A percentile compares a stretch with the other conserved stretches of the same genome.
These are phyloP conservation scores for Vaccinium macrocarpon DNA, from an alignment of 148 eudicot species.

Conservation along the genomic window DNA sequence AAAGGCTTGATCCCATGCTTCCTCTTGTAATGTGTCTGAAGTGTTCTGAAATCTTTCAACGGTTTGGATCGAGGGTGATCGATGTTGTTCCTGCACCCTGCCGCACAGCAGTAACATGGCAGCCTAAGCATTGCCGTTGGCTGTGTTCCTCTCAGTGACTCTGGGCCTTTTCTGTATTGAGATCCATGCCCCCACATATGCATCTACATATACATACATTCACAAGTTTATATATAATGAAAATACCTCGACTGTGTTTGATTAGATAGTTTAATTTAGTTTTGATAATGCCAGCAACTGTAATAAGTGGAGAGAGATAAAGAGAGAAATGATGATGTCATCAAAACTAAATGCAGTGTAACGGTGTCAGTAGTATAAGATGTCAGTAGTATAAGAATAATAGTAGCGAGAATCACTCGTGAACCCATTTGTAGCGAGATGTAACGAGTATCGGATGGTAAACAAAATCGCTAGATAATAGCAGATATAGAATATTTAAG, in stretches of 20 bases:
- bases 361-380: background rate
- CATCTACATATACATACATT: slow-evolving; percentile 38
- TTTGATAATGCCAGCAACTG: too few species aligned
- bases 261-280: too few species aligned
- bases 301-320: too few species aligned
- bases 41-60: slow-evolving; percentile 73
- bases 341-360: too few species aligned
- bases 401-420: background rate
- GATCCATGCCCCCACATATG: slow-evolving; percentile 96
- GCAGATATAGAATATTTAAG: too few species aligned
- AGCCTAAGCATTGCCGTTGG: slow-evolving; percentile 84
- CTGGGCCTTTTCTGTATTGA: slow-evolving; percentile 77
- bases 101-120: slow-evolving; percentile 77
- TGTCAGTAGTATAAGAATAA: background rate
- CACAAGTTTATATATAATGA: background rate
- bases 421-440: background rate
- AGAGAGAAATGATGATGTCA: too few species aligned
- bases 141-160: slow-evolving; percentile 68
- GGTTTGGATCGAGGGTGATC: slow-evolving; percentile 80
- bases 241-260: too few species aligned
- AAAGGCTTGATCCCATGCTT: slow-evolving; percentile 80
- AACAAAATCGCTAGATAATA: too few species aligned
- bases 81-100: slow-evolving; percentile 78
- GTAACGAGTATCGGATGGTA: too few species aligned
- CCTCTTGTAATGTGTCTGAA: slow-evolving; percentile 80